A percentile compares a stretch with the other conserved stretches of the same genome.
phyloP scores from a whole-genome alignment of 1,139 yeast species.

The Pneumocystis jirovecii region DNA sequence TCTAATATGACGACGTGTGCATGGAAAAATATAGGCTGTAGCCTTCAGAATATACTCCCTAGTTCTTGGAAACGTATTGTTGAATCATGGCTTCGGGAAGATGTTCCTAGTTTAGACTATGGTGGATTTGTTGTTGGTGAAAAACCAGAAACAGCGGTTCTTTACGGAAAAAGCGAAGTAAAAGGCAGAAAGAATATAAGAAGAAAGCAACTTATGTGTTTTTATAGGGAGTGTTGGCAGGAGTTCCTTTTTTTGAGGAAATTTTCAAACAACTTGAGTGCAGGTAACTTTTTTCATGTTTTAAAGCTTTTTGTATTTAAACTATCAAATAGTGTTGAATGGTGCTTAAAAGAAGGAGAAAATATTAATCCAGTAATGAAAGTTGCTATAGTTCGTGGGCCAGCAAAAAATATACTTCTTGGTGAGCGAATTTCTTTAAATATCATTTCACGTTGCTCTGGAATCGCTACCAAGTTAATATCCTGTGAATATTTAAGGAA shows the following conservation, averaged over 20 bases:
- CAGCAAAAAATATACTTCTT: conserved; percentile 59
- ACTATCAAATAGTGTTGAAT: conserved; percentile 33
- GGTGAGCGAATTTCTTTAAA: conserved; percentile 84
- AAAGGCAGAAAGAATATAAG: conserved; percentile 4
- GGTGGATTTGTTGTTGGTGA: conserved; percentile 93
- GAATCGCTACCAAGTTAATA: conserved; percentile 57
- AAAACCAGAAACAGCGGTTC: conserved; percentile 51
- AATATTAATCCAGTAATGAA: conserved; percentile 36
- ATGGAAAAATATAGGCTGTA: background rate
- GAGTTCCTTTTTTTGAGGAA: conserved; percentile 80
- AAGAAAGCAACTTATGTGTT: background rate
- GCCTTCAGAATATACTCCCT: conserved; percentile 8
- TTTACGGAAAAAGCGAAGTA: conserved; percentile 55
- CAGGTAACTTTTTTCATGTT: background rate
- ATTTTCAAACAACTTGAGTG: conserved; percentile 44
- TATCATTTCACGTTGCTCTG: conserved; percentile 67
- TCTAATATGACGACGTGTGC: background rate
- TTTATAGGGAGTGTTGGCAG: conserved; percentile 53
- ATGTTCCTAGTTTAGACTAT: conserved; percentile 83
- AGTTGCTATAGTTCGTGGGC: conserved; percentile 66
- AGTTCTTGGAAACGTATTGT: conserved; percentile 56
- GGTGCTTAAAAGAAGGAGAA: conserved; percentile 62
- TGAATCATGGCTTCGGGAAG: conserved; percentile 64
- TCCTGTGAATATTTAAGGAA: background rate
- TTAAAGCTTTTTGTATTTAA: background rate